Evolutionary conservation across 805 yeast genomes (phyloP).

Genomic region (Phaffomyces opuntiae): DNA sequence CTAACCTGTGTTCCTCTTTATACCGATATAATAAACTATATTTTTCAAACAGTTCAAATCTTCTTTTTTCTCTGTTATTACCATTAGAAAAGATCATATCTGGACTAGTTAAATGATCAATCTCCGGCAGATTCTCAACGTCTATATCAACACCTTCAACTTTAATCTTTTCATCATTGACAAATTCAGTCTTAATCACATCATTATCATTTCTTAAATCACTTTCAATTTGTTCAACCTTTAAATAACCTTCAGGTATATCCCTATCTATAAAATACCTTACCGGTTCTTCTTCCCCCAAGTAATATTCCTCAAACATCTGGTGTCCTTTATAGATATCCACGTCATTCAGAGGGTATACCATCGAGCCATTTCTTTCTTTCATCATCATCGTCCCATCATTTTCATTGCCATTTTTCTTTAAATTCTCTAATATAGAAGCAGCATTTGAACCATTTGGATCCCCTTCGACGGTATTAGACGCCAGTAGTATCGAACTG

Average conservation of each 20-base stretch:
- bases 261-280: conserved; percentile 5
- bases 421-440: neutral
- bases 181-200: no score
- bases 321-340: neutral
- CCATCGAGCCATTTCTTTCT: no score
- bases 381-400: neutral
- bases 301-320: no score
- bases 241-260: neutral
- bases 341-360: no score
- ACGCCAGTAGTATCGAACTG: neutral
- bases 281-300: neutral
- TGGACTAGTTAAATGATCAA: neutral
- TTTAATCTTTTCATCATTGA: no score
- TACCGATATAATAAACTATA: conserved; percentile 13
- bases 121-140: neutral
- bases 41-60: conserved; percentile 20
- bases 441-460: conserved; percentile 1
- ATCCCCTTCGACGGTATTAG: conserved; percentile 1
- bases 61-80: conserved; percentile 22
- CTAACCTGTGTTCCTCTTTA: conserved; percentile 11
- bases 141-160: neutral
- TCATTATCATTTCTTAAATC: neutral
- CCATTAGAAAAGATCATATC: conserved; percentile 23
- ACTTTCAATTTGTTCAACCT: neutral
- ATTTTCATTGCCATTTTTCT: neutral